phyloP scores from a whole-genome alignment of 345 rosid species.

The Hibiscus trionum region DNA sequence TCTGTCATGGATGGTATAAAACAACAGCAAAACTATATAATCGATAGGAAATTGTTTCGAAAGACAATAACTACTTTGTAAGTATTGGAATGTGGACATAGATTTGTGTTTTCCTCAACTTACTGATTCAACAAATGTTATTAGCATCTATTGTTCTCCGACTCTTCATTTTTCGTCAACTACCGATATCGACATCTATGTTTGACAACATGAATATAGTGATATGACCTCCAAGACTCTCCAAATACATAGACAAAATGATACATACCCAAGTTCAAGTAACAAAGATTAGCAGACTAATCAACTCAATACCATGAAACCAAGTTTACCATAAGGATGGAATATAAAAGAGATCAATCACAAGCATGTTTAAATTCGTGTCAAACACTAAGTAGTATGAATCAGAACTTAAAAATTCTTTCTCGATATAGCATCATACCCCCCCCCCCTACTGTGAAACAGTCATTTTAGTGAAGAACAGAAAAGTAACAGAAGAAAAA shows the following conservation, averaged over 20 bases:
- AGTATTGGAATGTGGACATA: background rate
- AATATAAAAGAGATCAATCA: background rate
- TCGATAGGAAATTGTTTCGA: background rate
- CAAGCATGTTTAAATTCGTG: background rate
- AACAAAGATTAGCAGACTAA: background rate
- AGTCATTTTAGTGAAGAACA: slow-evolving; percentile 9
- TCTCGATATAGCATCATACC: background rate
- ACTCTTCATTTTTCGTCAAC: no score
- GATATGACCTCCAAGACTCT: no score
- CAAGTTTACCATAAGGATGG: background rate
- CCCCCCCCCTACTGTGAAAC: background rate
- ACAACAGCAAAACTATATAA: background rate
- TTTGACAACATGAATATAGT: no score
- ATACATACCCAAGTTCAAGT: background rate
- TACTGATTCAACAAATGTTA: no score
- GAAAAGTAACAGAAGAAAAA: background rate
- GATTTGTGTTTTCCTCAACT: background rate
- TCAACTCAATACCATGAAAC: background rate
- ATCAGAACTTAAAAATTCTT: background rate
- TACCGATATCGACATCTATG: no score
- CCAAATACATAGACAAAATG: no score
- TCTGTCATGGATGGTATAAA: no score
- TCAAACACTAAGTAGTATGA: background rate
- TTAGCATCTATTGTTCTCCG: no score
- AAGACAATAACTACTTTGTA: background rate